These are phyloP conservation scores for Trichosporon sp. DNA, from an alignment of 1,284 basidiomycete species.

Conservation along the genomic window DNA sequence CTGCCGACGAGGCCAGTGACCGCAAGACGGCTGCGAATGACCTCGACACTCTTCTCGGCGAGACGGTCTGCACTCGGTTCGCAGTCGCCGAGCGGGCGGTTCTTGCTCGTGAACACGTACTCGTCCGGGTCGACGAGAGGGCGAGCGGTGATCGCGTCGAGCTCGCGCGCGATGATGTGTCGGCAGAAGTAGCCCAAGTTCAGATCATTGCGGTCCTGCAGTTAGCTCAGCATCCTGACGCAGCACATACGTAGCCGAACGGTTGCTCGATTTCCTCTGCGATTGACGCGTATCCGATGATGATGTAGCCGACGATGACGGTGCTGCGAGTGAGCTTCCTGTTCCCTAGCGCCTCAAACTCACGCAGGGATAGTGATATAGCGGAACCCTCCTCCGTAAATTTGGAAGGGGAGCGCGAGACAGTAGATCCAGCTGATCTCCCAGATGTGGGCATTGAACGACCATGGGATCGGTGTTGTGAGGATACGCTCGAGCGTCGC, in stretches of 20 bases:
- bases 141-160: constrained; percentile 43
- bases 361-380: constrained; percentile 63
- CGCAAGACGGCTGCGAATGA: constrained; percentile 13
- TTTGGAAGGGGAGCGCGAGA: constrained; percentile 60
- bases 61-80: constrained; percentile 12
- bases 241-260: constrained; percentile 38
- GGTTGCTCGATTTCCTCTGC: constrained; percentile 46
- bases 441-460: constrained; percentile 55
- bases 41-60: neutral
- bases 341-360: constrained; percentile 5
- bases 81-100: constrained; percentile 22
- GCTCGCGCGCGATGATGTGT: constrained; percentile 45
- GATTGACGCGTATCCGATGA: constrained; percentile 46
- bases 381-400: constrained; percentile 56
- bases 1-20: neutral
- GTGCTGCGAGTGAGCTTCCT: constrained; percentile 12
- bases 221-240: neutral
- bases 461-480: constrained; percentile 74
- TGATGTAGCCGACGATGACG: constrained; percentile 32
- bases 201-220: constrained; percentile 14
- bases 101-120: constrained; percentile 35
- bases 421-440: constrained; percentile 45
- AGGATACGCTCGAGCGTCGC: constrained; percentile 69
- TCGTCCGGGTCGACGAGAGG: constrained; percentile 32
- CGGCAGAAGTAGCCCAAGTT: constrained; percentile 45